Percentiles rank a stretch among this genome's conserved stretches.
Conservation (phyloP, 2,329 filamentous ascomycete species). For the Paraphaeosphaeria minitans region DNA sequence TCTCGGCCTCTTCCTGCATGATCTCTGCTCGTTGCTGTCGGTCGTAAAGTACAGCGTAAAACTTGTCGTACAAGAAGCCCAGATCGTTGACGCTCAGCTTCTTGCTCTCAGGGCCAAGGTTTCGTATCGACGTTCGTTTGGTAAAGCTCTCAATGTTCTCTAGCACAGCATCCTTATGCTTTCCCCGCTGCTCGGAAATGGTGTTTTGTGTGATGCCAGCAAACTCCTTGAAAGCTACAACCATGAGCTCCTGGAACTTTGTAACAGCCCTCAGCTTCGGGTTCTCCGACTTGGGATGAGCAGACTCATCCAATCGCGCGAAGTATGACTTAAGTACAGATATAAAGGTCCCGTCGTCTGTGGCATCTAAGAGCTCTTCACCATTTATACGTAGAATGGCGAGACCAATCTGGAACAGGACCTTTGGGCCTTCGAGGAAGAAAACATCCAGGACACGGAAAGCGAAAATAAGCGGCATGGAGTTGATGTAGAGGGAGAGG, state of each 20-base stretch:
- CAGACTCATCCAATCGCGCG: constrained; percentile 88
- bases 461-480: constrained; percentile 97
- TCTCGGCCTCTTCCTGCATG: constrained; percentile 68
- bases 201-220: constrained; percentile 92
- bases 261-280: constrained; percentile 93
- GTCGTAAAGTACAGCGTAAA: constrained; percentile 91
- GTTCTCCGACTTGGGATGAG: constrained; percentile 94
- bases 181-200: constrained; percentile 84
- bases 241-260: constrained; percentile 97
- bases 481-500: constrained; percentile 97
- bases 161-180: constrained; percentile 92
- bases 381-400: constrained; percentile 98
- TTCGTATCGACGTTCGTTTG: constrained; percentile 93
- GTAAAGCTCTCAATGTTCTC: constrained; percentile 97
- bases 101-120: constrained; percentile 95
- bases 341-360: constrained; percentile 95
- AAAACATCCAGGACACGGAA: constrained; percentile 97
- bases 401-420: constrained; percentile 93
- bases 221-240: constrained; percentile 98
- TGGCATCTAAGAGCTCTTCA: constrained; percentile 89
- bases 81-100: constrained; percentile 83
- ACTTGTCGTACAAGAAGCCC: constrained; percentile 88
- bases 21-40: constrained; percentile 81
- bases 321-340: constrained; percentile 96
- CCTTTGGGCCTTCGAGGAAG: constrained; percentile 96